Percentiles rank a stretch among this genome's conserved stretches.
Conservation (phyloP, 1,284 basidiomycete genomes). For the Trichosporon ovoides region DNA sequence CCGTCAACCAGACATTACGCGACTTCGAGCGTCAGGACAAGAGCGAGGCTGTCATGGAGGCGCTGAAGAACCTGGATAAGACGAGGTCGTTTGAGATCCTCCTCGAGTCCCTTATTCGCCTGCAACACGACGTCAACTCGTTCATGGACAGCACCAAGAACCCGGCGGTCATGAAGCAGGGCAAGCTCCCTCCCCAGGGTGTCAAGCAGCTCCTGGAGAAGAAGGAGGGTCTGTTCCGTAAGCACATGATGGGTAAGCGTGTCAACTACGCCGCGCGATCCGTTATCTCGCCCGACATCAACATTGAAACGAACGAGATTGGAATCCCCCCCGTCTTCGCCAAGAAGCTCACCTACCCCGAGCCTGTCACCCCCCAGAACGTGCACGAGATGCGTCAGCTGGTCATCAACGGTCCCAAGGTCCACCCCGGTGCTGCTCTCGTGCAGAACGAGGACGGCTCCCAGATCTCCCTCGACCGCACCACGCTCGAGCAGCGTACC, state of each 20-base stretch:
- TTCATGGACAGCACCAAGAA: slow-evolving; percentile 98
- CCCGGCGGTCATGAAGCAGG: slow-evolving; percentile 73
- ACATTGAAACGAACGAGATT: slow-evolving; percentile 99
- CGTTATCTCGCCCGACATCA: slow-evolving; percentile 98
- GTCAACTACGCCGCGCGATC: slow-evolving; percentile 99
- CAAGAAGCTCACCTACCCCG: slow-evolving; percentile 92
- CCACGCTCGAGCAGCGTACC: slow-evolving; percentile 79
- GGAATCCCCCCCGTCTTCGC: slow-evolving; percentile 98
- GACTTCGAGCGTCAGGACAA: slow-evolving; percentile 16
- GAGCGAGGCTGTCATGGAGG: slow-evolving; percentile 15
- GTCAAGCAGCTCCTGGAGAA: slow-evolving; percentile 97
- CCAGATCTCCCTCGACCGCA: slow-evolving; percentile 75
- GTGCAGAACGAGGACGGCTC: slow-evolving; percentile 94
- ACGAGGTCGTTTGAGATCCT: slow-evolving; percentile 64
- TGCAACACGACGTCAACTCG: slow-evolving; percentile 95
- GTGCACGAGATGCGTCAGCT: slow-evolving; percentile 81
- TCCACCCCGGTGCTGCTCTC: slow-evolving; percentile 88
- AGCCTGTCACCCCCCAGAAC: slow-evolving; percentile 90
- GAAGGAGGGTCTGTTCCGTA: slow-evolving; percentile 97
- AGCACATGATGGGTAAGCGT: slow-evolving; percentile 99
- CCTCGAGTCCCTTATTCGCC: slow-evolving; percentile 75
- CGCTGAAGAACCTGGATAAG: slow-evolving; percentile 15
- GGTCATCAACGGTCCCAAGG: slow-evolving; percentile 85
- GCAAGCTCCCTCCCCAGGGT: slow-evolving; percentile 87
- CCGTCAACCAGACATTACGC: slow-evolving; percentile 57